Percentiles rank a stretch among this genome's conserved stretches.
Evolutionary conservation across 176 grass and related monocot species (phyloP).

Genomic region (Guadua angustifolia): DNA sequence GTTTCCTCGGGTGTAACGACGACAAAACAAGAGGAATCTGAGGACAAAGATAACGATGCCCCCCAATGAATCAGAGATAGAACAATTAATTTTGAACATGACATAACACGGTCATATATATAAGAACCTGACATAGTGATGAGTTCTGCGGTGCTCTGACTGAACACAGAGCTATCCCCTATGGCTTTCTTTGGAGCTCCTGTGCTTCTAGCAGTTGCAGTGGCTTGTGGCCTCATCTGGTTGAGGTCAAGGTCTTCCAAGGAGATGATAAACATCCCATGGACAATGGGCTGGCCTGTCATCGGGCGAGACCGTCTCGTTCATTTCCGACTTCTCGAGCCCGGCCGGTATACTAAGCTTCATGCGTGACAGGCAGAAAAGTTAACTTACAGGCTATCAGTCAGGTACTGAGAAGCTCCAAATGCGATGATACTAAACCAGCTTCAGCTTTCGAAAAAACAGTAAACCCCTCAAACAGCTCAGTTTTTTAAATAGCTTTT

Average conservation of each 20-base stretch:
- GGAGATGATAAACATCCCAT: slow-evolving; percentile 58
- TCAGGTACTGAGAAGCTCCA: not conserved
- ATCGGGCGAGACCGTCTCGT: slow-evolving; percentile 72
- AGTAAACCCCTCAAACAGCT: too few relatives aligned
- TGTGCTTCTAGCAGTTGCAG: not conserved
- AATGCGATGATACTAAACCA: not conserved
- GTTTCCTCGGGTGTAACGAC: slow-evolving; percentile 33
- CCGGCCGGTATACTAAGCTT: slow-evolving; percentile 63
- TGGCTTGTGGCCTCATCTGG: slow-evolving; percentile 38
- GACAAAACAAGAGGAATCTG: not conserved
- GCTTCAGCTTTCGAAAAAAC: too few relatives aligned
- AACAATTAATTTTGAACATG: not conserved
- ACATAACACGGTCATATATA: not conserved
- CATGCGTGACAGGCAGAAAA: slow-evolving; percentile 61
- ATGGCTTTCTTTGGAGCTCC: slow-evolving; percentile 42
- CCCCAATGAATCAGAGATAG: slow-evolving; percentile 22
- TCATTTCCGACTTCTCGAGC: slow-evolving; percentile 69
- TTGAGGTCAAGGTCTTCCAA: slow-evolving; percentile 28
- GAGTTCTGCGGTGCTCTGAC: not conserved
- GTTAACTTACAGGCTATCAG: not conserved
- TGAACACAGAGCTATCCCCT: not conserved
- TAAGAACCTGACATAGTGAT: slow-evolving; percentile 9
- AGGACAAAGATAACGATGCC: slow-evolving; percentile 25
- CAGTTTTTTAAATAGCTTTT: too few relatives aligned
- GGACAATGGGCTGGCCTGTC: slow-evolving; percentile 64